Conservation (phyloP, 495 filamentous ascomycete species). For the Astrocystis sublimbata region DNA sequence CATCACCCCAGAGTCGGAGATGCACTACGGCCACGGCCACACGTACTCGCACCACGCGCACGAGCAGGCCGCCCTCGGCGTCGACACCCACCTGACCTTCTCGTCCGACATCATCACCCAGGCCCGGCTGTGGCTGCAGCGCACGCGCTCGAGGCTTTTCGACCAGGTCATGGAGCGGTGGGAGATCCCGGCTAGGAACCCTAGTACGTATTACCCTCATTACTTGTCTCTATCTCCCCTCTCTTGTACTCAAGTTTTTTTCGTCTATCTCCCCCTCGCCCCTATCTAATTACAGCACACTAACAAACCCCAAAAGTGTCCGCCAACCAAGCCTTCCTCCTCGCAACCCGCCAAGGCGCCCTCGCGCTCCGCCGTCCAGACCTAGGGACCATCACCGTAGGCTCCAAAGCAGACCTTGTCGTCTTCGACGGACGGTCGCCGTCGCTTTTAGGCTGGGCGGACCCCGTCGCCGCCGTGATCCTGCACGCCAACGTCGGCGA, state of each 20-base stretch:
- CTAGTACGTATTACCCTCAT: conserved; percentile 18
- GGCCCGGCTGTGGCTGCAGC: conserved; percentile 45
- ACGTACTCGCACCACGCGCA: conserved; percentile 36
- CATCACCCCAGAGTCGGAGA: conserved; percentile 50
- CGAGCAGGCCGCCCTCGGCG: conserved; percentile 45
- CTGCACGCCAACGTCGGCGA: conserved; percentile 52
- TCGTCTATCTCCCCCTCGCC: not conserved
- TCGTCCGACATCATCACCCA: conserved; percentile 47
- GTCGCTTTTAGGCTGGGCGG: conserved; percentile 48
- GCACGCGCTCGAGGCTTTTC: conserved; percentile 32
- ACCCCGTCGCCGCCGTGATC: conserved; percentile 55
- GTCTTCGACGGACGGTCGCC: conserved; percentile 51
- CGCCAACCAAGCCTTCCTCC: conserved; percentile 51
- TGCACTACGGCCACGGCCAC: conserved; percentile 47
- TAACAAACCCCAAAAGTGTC: conserved; percentile 28
- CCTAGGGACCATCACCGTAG: conserved; percentile 46
- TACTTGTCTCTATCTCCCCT: not conserved
- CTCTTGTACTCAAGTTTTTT: not conserved
- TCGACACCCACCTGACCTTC: conserved; percentile 51
- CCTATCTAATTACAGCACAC: not conserved
- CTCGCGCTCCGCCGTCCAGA: conserved; percentile 47
- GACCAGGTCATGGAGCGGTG: conserved; percentile 37
- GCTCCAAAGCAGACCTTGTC: conserved; percentile 52
- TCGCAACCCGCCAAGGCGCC: conserved; percentile 50
- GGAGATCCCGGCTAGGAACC: conserved; percentile 41